phyloP scores from a whole-genome alignment of 139 green algal species.

The Micractinium sp. region DNA sequence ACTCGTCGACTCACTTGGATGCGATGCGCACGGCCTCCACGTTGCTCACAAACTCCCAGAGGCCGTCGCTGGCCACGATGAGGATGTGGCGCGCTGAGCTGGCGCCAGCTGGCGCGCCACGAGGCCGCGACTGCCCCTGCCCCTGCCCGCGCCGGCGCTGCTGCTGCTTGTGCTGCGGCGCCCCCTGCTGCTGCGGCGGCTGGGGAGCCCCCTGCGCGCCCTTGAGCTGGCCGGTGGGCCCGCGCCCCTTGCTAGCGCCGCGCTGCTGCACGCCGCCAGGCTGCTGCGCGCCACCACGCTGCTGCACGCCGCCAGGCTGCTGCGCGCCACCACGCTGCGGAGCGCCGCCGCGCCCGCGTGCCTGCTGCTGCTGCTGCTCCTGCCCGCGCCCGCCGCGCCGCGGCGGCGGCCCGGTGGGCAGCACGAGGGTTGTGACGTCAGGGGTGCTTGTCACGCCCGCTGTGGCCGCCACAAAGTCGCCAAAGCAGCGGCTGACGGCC shows the following conservation, averaged over 20 bases:
- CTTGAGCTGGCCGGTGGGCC: too few relatives aligned
- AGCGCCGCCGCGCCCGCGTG: too few relatives aligned
- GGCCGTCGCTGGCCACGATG: conserved; percentile 51
- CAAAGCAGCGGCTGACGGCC: conserved; percentile 60
- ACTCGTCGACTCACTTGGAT: background rate
- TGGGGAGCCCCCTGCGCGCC: background rate
- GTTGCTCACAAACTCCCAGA: conserved; percentile 56
- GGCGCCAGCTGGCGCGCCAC: background rate
- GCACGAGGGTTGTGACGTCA: conserved; percentile 43
- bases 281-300: background rate
- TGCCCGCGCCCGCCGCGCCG: background rate
- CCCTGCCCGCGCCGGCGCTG: background rate
- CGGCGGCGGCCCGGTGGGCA: background rate
- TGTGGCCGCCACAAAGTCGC: conserved; percentile 45
- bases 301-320: background rate
- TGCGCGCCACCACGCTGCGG: background rate
- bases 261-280: background rate
- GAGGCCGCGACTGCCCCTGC: background rate
- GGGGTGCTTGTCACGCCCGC: conserved; percentile 55
- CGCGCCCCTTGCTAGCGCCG: background rate
- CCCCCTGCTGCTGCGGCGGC: background rate
- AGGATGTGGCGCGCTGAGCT: conserved; percentile 29
- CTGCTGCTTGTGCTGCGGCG: background rate
- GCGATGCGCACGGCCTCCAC: conserved; percentile 50
- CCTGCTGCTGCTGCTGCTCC: background rate